phyloP scores from a whole-genome alignment of 768 basidiomycete genomes.

The Favolaschia claudopus region DNA sequence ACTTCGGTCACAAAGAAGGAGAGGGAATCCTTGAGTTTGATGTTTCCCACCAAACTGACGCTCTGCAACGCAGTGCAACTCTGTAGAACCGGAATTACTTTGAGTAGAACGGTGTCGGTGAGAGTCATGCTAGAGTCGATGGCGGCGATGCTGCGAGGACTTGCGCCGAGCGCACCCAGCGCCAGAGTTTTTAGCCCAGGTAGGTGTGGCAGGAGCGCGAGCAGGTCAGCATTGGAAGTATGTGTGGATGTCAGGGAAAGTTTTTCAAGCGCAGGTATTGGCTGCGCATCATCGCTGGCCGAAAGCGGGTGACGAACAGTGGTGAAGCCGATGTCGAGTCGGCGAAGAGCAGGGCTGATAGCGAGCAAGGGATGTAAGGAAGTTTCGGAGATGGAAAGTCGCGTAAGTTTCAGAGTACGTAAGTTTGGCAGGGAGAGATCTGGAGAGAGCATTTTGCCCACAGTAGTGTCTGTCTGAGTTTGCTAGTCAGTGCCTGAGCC shows the following conservation, averaged over 20 bases:
- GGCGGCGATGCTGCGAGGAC: conserved; percentile 50
- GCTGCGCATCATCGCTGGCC: not conserved
- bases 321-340: conserved; percentile 75
- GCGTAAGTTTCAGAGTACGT: conserved; percentile 65
- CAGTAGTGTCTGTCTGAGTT: conserved; percentile 65
- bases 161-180: conserved; percentile 65
- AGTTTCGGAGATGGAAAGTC: conserved; percentile 57
- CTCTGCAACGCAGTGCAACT: conserved; percentile 50
- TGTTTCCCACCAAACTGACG: conserved; percentile 70
- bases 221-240: conserved; percentile 48
- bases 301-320: conserved; percentile 48
- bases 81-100: conserved; percentile 51
- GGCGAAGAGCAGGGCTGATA: conserved; percentile 57
- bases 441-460: conserved; percentile 52
- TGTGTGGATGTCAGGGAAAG: conserved; percentile 68
- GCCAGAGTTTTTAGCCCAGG: conserved; percentile 56
- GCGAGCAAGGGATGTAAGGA: conserved; percentile 51
- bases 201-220: conserved; percentile 46
- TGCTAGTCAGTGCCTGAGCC: not conserved
- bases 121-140: conserved; percentile 63
- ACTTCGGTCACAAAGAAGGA: conserved; percentile 56
- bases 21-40: conserved; percentile 60
- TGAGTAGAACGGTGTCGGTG: conserved; percentile 55
- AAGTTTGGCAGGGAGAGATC: conserved; percentile 47
- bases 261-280: conserved; percentile 54